A percentile compares a stretch with the other conserved stretches of the same genome.
Evolutionary conservation across 352 stramenopile species (phyloP).

Genomic region (Aphanomyces astaci): DNA sequence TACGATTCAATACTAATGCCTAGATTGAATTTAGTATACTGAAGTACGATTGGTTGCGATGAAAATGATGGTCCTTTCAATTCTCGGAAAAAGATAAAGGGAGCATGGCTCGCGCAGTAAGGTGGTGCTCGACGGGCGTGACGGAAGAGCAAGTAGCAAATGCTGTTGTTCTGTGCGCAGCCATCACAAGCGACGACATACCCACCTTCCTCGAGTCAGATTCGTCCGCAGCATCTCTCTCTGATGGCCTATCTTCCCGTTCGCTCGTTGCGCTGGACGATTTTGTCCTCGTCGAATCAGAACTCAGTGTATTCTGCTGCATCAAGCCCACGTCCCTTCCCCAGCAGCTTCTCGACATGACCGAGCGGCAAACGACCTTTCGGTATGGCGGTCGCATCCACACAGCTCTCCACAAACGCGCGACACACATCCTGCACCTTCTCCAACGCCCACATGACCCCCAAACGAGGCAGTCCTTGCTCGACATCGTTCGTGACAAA

Average conservation of each 20-base stretch:
- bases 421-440: slow-evolving; percentile 34
- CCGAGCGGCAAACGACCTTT: slow-evolving; percentile 58
- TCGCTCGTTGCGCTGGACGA: slow-evolving; percentile 33
- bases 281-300: slow-evolving; percentile 57
- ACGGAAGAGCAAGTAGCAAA: slow-evolving; percentile 1
- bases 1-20: not conserved
- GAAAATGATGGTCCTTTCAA: not conserved
- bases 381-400: slow-evolving; percentile 72
- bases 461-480: slow-evolving; percentile 29
- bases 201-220: slow-evolving; percentile 32
- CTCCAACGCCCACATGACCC: slow-evolving; percentile 1
- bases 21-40: too few species aligned
- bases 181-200: slow-evolving; percentile 28
- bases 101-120: not conserved
- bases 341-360: slow-evolving; percentile 59
- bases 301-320: slow-evolving; percentile 52
- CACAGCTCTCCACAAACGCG: slow-evolving; percentile 65
- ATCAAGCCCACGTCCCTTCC: slow-evolving; percentile 47
- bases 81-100: not conserved
- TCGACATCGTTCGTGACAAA: slow-evolving; percentile 35
- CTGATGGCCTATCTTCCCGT: slow-evolving; percentile 46
- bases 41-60: too few species aligned
- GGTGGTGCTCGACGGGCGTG: slow-evolving; percentile 1
- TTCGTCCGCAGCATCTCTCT: slow-evolving; percentile 59
- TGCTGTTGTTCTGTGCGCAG: slow-evolving; percentile 65